Percentiles rank a stretch among this genome's conserved stretches.
Evolutionary conservation across 495 filamentous ascomycete genomes (phyloP).

Genomic region (Neurospora sp.): DNA sequence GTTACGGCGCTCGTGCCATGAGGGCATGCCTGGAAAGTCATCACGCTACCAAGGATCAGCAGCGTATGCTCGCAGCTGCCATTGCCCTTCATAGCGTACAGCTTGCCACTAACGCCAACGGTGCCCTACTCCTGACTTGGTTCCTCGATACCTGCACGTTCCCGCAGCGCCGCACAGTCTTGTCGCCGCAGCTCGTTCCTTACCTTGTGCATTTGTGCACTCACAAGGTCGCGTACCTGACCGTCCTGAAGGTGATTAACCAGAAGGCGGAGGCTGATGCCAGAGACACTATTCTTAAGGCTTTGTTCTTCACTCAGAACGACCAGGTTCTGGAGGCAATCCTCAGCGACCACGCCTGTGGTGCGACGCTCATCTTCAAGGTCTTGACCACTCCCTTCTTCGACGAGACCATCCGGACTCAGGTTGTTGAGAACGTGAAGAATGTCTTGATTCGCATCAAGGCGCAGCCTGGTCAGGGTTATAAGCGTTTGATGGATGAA

Average conservation of each 20-base stretch:
- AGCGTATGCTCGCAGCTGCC: slow-evolving; percentile 85
- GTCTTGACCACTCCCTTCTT: slow-evolving; percentile 96
- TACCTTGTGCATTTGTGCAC: slow-evolving; percentile 97
- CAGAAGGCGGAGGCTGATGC: slow-evolving; percentile 92
- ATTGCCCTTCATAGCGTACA: slow-evolving; percentile 95
- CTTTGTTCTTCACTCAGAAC: slow-evolving; percentile 86
- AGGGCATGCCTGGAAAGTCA: slow-evolving; percentile 95
- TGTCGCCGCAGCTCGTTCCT: slow-evolving; percentile 86
- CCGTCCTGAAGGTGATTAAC: slow-evolving; percentile 96
- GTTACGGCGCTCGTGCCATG: slow-evolving; percentile 93
- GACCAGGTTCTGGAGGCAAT: slow-evolving; percentile 87
- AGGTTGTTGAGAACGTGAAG: slow-evolving; percentile 85
- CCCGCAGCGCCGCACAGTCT: slow-evolving; percentile 79
- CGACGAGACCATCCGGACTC: slow-evolving; percentile 77
- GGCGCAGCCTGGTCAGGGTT: slow-evolving; percentile 86
- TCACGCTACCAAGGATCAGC: slow-evolving; percentile 88
- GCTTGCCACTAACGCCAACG: slow-evolving; percentile 92
- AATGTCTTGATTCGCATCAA: slow-evolving; percentile 84
- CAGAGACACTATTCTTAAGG: slow-evolving; percentile 82
- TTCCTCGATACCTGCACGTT: slow-evolving; percentile 98
- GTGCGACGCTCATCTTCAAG: slow-evolving; percentile 95
- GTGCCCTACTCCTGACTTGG: slow-evolving; percentile 90
- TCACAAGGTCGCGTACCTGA: slow-evolving; percentile 96
- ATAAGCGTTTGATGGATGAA: slow-evolving; percentile 97
- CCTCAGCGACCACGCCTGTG: slow-evolving; percentile 80